Conservation (phyloP, 1,284 basidiomycete genomes). For the Microbotryum lychnidis-dioicae region DNA sequence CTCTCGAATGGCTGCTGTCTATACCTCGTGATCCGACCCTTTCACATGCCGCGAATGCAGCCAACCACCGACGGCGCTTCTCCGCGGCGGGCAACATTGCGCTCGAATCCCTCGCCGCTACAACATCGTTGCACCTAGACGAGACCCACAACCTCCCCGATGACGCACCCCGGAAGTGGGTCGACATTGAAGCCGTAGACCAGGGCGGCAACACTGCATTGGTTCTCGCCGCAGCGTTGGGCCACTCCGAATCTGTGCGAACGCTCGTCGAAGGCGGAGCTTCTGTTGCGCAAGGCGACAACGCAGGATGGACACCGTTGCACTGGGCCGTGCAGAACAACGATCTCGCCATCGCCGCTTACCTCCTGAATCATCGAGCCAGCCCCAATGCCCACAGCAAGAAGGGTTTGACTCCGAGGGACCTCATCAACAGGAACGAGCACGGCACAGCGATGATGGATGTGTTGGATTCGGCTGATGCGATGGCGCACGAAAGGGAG, state of each 20-base stretch:
- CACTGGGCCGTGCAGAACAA: constrained; percentile 84
- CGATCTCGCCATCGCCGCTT: constrained; percentile 82
- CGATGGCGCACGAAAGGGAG: constrained; percentile 46
- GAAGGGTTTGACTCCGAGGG: constrained; percentile 69
- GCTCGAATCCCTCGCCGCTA: neutral
- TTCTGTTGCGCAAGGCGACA: constrained; percentile 51
- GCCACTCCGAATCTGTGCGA: constrained; percentile 68
- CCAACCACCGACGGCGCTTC: constrained; percentile 10
- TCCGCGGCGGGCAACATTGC: constrained; percentile 5
- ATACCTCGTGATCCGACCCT: constrained; percentile 17
- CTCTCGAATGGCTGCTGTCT: constrained; percentile 35
- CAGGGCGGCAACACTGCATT: constrained; percentile 33
- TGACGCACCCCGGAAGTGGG: constrained; percentile 23
- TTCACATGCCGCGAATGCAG: constrained; percentile 7
- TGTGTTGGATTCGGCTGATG: constrained; percentile 54
- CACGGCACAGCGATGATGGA: constrained; percentile 60
- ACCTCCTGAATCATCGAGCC: constrained; percentile 84
- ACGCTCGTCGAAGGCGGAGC: constrained; percentile 69
- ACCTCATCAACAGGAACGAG: constrained; percentile 47
- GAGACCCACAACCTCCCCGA: constrained; percentile 8
- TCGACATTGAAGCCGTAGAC: constrained; percentile 31
- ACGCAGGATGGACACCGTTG: constrained; percentile 90
- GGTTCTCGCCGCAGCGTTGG: constrained; percentile 28
- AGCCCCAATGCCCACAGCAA: constrained; percentile 66
- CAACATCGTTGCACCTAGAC: neutral